These are phyloP conservation scores for Candida pseudofarinosa DNA, from an alignment of 805 yeast species.

Conservation along the genomic window DNA sequence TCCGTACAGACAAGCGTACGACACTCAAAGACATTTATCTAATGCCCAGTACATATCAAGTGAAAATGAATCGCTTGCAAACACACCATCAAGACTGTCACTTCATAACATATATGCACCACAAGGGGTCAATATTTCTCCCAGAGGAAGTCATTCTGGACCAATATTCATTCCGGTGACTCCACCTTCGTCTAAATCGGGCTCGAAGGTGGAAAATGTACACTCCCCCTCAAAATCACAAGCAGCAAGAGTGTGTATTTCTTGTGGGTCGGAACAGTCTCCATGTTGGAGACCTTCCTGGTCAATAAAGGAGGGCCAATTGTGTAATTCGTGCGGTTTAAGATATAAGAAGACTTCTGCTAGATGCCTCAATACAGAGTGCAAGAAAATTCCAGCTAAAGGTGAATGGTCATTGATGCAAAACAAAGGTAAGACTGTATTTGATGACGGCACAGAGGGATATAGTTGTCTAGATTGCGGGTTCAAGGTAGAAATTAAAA, in stretches of 20 bases:
- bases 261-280: constrained; percentile 85
- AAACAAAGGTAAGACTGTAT: constrained; percentile 50
- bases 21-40: constrained; percentile 3
- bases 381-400: constrained; percentile 91
- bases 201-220: constrained; percentile 25
- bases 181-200: constrained; percentile 34
- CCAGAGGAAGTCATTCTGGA: constrained; percentile 15
- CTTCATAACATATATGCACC: constrained; percentile 5
- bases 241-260: constrained; percentile 64
- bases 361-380: constrained; percentile 69
- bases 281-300: constrained; percentile 99
- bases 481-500: constrained; percentile 37
- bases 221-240: constrained; percentile 30
- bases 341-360: constrained; percentile 93
- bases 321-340: constrained; percentile 94
- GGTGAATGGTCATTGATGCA: constrained; percentile 92
- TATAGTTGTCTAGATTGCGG: constrained; percentile 43
- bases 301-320: constrained; percentile 87
- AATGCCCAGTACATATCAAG: not conserved
- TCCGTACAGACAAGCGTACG: not conserved
- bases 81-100: not conserved
- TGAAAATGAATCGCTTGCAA: constrained; percentile 2
- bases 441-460: constrained; percentile 38
- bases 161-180: constrained; percentile 35
- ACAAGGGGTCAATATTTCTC: constrained; percentile 7